Percentiles rank a stretch among this genome's conserved stretches.
phyloP scores from a whole-genome alignment of 164 flowering plant species.

The Euptelea pleiosperma region DNA sequence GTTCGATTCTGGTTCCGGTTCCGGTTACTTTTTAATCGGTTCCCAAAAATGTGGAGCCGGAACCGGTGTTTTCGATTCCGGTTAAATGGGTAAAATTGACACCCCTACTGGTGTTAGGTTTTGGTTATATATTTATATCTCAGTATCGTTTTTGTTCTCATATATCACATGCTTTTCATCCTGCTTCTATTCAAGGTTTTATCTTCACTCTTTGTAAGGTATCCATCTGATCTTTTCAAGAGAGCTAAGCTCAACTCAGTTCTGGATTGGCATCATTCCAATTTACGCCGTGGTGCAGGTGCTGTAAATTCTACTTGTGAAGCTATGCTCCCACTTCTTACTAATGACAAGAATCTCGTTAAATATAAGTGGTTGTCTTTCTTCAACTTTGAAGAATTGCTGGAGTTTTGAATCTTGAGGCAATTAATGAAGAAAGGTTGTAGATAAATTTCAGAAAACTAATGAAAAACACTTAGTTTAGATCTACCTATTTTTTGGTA shows the following conservation, averaged over 20 bases:
- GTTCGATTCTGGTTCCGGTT: too few relatives aligned
- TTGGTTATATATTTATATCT: neutral
- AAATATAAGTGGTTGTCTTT: too few relatives aligned
- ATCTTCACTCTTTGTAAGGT: slow-evolving; percentile 40
- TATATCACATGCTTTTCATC: neutral
- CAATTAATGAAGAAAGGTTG: neutral
- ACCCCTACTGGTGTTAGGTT: too few relatives aligned
- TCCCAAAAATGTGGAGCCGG: too few relatives aligned
- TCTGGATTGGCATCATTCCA: slow-evolving; percentile 92
- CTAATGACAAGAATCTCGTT: too few relatives aligned
- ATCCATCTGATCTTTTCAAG: slow-evolving; percentile 70
- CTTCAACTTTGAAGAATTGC: too few relatives aligned
- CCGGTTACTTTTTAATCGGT: too few relatives aligned
- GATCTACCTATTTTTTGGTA: neutral
- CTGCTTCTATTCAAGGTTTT: neutral
- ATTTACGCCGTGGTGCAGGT: slow-evolving; percentile 84
- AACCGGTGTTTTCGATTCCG: too few relatives aligned
- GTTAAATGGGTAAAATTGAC: too few relatives aligned
- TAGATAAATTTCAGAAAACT: neutral
- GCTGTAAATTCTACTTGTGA: neutral
- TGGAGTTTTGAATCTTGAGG: neutral
- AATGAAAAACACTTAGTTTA: neutral
- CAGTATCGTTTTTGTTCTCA: neutral
- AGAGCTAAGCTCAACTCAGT: slow-evolving; percentile 82
- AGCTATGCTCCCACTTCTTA: neutral